Evolutionary conservation across 768 basidiomycete species (phyloP).

Genomic region (Suillus ampliporus): DNA sequence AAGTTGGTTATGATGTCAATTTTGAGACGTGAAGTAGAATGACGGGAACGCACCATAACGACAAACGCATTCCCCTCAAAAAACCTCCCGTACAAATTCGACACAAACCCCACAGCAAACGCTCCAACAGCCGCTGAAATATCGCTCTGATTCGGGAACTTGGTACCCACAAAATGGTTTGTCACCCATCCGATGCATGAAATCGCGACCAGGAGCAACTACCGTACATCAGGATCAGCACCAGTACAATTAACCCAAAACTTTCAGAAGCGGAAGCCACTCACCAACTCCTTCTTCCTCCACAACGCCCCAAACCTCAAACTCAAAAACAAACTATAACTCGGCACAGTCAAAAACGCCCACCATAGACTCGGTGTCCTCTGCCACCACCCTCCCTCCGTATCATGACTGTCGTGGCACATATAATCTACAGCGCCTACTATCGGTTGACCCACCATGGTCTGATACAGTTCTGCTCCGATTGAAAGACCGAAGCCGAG

Average conservation of each 20-base stretch:
- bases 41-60: constrained; percentile 62
- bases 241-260: background rate
- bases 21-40: no score
- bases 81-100: constrained; percentile 79
- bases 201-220: constrained; percentile 57
- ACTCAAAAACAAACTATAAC: constrained; percentile 70
- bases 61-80: constrained; percentile 79
- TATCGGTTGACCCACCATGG: constrained; percentile 53
- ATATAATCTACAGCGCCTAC: constrained; percentile 61
- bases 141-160: constrained; percentile 72
- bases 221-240: constrained; percentile 27
- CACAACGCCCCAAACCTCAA: constrained; percentile 68
- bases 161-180: constrained; percentile 66
- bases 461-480: constrained; percentile 70
- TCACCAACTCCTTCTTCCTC: constrained; percentile 59
- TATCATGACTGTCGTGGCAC: constrained; percentile 62
- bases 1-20: background rate
- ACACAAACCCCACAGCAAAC: constrained; percentile 80
- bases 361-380: constrained; percentile 71
- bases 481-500: constrained; percentile 84
- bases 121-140: constrained; percentile 83
- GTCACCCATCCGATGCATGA: constrained; percentile 77
- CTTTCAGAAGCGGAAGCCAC: constrained; percentile 20
- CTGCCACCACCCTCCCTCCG: constrained; percentile 74
- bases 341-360: constrained; percentile 77